Base-by-base conservation (phyloP, 78 protist genomes). In the Polysphondylium violaceum region DNA sequence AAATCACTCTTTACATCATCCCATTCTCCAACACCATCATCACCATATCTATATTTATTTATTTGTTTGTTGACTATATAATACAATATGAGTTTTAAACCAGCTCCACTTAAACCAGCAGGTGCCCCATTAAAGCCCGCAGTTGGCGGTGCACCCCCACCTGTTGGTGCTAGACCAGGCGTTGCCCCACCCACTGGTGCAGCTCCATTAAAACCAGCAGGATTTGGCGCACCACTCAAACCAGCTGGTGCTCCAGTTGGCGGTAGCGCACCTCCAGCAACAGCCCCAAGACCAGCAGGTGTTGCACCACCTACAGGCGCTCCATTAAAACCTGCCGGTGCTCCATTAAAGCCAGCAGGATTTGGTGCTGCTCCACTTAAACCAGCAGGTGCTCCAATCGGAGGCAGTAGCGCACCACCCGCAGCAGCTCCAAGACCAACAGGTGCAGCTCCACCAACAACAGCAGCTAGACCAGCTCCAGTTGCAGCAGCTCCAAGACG, bases 191-290 rank as follows among this genome's bases (percentile, higher is more conserved):
- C 68, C 25, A 31, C 68, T 27, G 19, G 36, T 3, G 19, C 68
- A 60, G n/a, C n/a, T n/a, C 68, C 68, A 60, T 55, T 72, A 27
- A 63, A 65, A 55, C 88, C 88, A 79, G 69, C 75, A 64, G n/a
- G n/a, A n/a, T n/a, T n/a, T n/a, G 72, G 72, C 36, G 0, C 76
- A 23, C 60, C 90, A 68, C n/a, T 73, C 21, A 61, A 59, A 56
- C 86, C 91, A 85, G 68, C 75, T 64, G 85, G 73, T 64, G 73
- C 74, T 51, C 85, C 74, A 38, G 4, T 12, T 11, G 14, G 53
- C 12, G 65, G 58, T 31, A 23, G 55, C 8, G n/a, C 31, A 21
- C 75, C 73, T 29, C 60, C 69, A 7, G 0, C 31, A 47, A 5
- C 36, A n/a, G 79, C 51, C 14, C 2, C 76, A 3, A 51, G 21